Evolutionary conservation across 2,329 filamentous ascomycete species (phyloP).

Genomic region (Coniochaeta pulveracea): DNA sequence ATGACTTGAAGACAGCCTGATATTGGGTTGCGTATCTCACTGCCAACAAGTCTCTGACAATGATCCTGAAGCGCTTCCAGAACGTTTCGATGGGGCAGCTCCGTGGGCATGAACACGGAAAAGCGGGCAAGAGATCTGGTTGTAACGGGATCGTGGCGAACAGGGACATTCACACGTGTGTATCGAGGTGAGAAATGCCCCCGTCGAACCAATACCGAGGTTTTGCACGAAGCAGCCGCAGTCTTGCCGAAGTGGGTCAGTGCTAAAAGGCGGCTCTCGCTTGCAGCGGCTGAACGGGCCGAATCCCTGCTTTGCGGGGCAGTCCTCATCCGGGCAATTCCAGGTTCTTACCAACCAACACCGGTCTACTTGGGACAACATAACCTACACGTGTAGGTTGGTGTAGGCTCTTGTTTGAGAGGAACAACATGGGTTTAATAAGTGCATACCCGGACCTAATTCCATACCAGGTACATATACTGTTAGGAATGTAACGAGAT

Average conservation of each 20-base stretch:
- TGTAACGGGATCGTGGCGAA: conserved; percentile 4
- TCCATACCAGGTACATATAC: no score
- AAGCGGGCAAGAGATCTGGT: background rate
- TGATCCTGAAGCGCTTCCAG: conserved; percentile 2
- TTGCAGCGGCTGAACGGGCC: conserved; percentile 12
- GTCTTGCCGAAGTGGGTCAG: conserved; percentile 3
- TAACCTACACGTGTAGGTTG: no score
- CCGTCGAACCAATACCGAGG: conserved; percentile 7
- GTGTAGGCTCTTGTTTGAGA: no score
- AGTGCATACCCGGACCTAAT: no score
- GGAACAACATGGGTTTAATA: no score
- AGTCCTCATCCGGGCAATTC: no score
- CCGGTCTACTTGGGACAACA: no score
- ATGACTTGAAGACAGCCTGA: background rate
- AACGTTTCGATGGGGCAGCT: background rate
- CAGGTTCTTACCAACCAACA: no score
- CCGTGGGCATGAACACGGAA: background rate
- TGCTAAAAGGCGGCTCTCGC: conserved; percentile 7
- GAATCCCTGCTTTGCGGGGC: conserved; percentile 8
- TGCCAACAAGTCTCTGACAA: background rate
- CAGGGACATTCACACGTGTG: background rate
- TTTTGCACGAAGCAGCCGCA: conserved; percentile 7
- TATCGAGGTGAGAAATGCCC: background rate
- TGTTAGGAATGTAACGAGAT: no score
- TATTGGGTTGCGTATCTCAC: background rate